phyloP scores from a whole-genome alignment of 2,329 filamentous ascomycete species.

The Colletotrichum sp. region DNA sequence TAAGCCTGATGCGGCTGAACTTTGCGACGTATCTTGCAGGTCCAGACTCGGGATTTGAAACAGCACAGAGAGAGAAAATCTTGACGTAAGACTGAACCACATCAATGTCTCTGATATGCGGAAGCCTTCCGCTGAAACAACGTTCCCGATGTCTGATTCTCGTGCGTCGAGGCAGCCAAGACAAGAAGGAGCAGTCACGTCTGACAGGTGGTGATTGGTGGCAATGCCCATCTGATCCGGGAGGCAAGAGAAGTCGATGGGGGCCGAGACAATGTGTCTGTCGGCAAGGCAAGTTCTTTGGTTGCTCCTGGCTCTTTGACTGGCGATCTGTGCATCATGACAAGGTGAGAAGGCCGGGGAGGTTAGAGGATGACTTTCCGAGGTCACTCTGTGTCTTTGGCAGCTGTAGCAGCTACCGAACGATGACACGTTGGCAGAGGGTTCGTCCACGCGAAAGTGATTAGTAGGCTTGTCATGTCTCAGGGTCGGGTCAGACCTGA shows the following conservation, averaged over 20 bases:
- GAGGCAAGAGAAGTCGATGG: background rate
- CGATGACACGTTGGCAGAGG: background rate
- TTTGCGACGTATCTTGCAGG: background rate
- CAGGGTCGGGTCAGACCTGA: background rate
- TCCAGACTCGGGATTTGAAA: background rate
- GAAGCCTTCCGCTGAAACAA: background rate
- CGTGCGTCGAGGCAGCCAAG: background rate
- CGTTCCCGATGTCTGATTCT: background rate
- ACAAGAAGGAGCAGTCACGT: background rate
- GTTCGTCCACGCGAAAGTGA: background rate
- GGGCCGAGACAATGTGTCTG: background rate
- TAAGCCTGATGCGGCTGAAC: background rate
- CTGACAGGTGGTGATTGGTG: background rate
- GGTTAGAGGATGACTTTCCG: background rate
- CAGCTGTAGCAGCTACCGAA: background rate
- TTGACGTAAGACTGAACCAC: background rate
- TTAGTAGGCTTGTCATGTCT: background rate
- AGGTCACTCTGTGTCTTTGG: background rate
- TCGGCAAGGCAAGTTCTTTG: background rate
- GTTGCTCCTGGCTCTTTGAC: background rate
- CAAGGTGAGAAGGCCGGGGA: background rate
- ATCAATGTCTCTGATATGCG: background rate
- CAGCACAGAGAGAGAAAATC: background rate
- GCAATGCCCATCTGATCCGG: background rate
- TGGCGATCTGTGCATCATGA: background rate